Base-by-base conservation (phyloP, 495 filamentous ascomycete species). In the Penicillium taxi region DNA sequence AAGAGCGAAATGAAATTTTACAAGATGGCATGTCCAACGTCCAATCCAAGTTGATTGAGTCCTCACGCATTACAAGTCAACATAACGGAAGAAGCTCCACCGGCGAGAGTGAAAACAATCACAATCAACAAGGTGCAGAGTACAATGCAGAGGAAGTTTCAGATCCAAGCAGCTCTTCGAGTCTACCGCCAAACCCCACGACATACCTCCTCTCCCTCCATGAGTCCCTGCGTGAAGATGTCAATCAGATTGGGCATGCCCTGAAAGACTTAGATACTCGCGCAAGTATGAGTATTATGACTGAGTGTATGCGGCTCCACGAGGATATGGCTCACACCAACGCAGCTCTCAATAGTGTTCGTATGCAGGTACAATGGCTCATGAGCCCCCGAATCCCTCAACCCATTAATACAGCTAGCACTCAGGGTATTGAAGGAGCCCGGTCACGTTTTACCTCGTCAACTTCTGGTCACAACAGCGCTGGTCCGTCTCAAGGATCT, bases 301-400 rank as follows among this genome's bases (percentile, higher is more conserved):
- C 79, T 50, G 80, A 84, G 54, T 77, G 64, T 25, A 62, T 83
- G 19, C 73, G 78, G 5, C 66, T 72, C 31, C 77, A 81, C 38
- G 81, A 84, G 45, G 79, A 84, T 39, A 70, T 82, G 59, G 70
- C 77, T 1, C 75, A 79, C 37, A 75, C 75, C 1, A 80, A 77
- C 37, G 78, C 80, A 5, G 78, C 76, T 11, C 66, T 84, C 29
- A 70, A 67, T 42, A 68, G 66, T 17, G 69, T 84, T 25, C 68
- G 78, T 23, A 73, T 79, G 67, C 81, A 84, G 45, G 60, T 85
- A 9, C 78, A 82, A 36, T 83, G 81, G 78, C 67, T 84, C 6
- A 69, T 79, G 59, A 77, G 72, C 22, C 66, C 76, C 8, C 69
- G 75, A 7, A 55, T 79, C 40, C 75, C 81, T 32, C 60, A 67